Base-by-base conservation (phyloP, 495 filamentous ascomycete species). In the Neurospora terricola region DNA sequence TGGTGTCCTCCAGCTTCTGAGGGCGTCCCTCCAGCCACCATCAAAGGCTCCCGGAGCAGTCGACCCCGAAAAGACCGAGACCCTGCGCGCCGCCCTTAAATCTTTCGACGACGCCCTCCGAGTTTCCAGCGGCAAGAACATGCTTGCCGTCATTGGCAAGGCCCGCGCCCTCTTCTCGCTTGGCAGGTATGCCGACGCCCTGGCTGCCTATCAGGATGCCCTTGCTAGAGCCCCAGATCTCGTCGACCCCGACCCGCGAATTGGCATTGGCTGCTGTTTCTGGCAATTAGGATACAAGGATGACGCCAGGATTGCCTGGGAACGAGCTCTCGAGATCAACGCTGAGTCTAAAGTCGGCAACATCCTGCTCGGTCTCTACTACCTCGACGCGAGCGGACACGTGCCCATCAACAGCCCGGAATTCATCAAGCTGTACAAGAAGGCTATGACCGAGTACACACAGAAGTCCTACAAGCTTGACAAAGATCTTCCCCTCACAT, bases 211-310 rank as follows among this genome's bases (percentile, higher is more conserved):
- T 78, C 96, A 99, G 80, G 91, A 92, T 70, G 94, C 91, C 1
- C 83, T 99, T 21, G 82, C 87, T 76, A 92, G 91, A 81, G 91
- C 93, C 85, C 96, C 96, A 12, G 90, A 93, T 72, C 84, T 98
- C 71, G 88, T 90, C n/a, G 96, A 99, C 77, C 96, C 96, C 5
- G 96, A 99, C 80, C 96, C 96, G 75, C 86, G 96, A 70, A 94
- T 99, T 74, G 96, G 96, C 66, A 91, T 99, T 75, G 96, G 96
- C 27, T 94, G 94, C 80, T 98, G 96, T 80, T 90, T 95, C 73
- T 99, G 96, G 96, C 93, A 95, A 78, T 86, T 98, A 14, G 94
- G 93, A 23, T 91, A 91, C 85, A 97, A 97, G 80, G 94, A 97
- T 37, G 92, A 97, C 76, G 96, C 96, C 14, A 93, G 91, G 77